Conservation (phyloP, 2,329 filamentous ascomycete species). For the Trichoderma endophyticum region DNA sequence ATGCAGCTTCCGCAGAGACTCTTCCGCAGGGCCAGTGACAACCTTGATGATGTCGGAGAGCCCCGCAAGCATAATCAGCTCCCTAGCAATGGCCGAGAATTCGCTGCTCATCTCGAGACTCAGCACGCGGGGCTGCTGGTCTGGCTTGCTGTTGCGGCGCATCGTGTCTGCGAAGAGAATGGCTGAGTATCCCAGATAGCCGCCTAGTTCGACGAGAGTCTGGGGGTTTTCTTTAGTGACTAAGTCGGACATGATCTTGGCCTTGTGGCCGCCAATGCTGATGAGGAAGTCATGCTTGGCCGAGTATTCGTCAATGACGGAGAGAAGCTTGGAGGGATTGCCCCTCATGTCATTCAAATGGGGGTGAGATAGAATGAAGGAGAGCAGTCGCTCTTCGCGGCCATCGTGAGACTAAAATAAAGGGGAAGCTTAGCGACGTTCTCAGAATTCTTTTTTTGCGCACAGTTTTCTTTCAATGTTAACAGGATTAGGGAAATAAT, state of each 20-base stretch:
- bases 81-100: conserved; percentile 67
- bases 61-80: conserved; percentile 70
- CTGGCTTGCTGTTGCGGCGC: conserved; percentile 40
- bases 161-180: conserved; percentile 70
- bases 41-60: conserved; percentile 68
- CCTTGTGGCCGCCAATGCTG: conserved; percentile 76
- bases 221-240: conserved; percentile 65
- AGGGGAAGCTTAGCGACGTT: not conserved
- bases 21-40: conserved; percentile 64
- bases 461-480: not conserved
- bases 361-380: conserved; percentile 3
- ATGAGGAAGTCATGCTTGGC: conserved; percentile 49
- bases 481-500: not conserved
- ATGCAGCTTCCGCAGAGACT: conserved; percentile 61
- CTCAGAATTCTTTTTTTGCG: not conserved
- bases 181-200: conserved; percentile 79
- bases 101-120: conserved; percentile 72
- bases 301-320: conserved; percentile 3
- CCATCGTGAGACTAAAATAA: not conserved
- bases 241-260: conserved; percentile 64
- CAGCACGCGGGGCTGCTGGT: conserved; percentile 63
- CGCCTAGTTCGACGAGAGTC: conserved; percentile 74
- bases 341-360: not conserved
- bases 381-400: conserved; percentile 3
- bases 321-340: not conserved